Percentiles rank a stretch among this genome's conserved stretches.
phyloP scores from a whole-genome alignment of 352 stramenopile species.

The Pythium biforme region DNA sequence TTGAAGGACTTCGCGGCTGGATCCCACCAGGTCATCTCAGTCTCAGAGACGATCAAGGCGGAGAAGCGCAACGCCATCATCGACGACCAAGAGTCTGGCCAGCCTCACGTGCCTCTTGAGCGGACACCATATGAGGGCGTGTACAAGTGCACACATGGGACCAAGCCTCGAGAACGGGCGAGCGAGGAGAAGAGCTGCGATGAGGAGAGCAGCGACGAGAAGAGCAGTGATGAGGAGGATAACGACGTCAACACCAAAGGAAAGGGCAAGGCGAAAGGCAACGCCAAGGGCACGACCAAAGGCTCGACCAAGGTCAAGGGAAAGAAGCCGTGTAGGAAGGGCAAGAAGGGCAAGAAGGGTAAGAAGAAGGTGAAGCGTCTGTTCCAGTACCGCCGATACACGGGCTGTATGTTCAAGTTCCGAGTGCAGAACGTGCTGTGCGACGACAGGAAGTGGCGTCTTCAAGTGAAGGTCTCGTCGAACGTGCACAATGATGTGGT shows the following conservation, averaged over 20 bases:
- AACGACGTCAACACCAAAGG: no score
- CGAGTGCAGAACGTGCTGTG: neutral
- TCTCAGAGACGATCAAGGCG: neutral
- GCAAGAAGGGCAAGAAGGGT: neutral
- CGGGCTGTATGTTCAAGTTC: neutral
- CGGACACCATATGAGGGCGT: neutral
- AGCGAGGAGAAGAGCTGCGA: no score
- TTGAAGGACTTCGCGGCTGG: neutral
- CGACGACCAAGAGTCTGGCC: neutral
- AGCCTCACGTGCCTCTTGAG: no score
- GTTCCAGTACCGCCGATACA: neutral
- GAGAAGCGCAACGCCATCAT: constrained; percentile 5
- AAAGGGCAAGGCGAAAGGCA: no score
- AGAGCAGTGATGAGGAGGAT: no score
- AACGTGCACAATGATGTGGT: constrained; percentile 4
- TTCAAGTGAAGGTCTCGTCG: neutral
- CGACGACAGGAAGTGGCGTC: neutral
- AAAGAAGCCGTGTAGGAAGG: no score
- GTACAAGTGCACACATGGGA: constrained; percentile 7
- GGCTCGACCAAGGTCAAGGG: neutral
- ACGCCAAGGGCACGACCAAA: no score
- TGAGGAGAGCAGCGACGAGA: no score
- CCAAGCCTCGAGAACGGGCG: no score
- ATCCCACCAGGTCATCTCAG: neutral
- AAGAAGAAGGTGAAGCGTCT: neutral